Base-by-base conservation (phyloP, 2,329 filamentous ascomycete genomes). In the Ambrosiella beaveri region DNA sequence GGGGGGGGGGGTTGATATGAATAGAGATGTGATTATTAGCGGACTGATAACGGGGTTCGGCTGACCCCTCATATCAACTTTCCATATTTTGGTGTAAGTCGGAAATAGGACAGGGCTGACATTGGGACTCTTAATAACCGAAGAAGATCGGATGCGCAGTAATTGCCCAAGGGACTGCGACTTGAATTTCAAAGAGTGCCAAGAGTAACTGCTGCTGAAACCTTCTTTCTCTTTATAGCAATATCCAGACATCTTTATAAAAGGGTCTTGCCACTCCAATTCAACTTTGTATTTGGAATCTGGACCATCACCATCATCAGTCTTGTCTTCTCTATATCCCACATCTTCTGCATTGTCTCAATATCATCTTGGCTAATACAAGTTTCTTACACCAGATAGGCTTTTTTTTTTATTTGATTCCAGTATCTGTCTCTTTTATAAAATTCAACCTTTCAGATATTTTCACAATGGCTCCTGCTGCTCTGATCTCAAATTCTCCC, bases 381-480 rank as follows among this genome's bases (percentile, higher is more conserved):
- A 27, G 27, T 27, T 4, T 27, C 27, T 27, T 27, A 27, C 27
- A 27, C 27, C 3, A 4, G 3, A 27, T 27, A 27, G 3, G 27
- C 27, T 3, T 27, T 27, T 27, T 27, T 27, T 27, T 27, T 27
- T 35, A 27, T 47, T 44, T 4, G 53, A 2, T 15, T 40, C 36
- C 6, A 2, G 17, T 47, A 39, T 47, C 47, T 41, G 13, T 44
- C 17, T 44, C n/a, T 41, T 12, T 41, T 41, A 12, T n/a, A 12
- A 1, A 41, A 41, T n/a, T 54, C 56, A 61, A 50, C 53, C 38
- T 27, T 15, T 36, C n/a, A 52, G 1, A 13, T 62, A 63, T 60
- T 61, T 65, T 69, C 64, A 69, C 64, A 68, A 82, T 83, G 80
- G 75, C 78, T 63, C 80, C 80, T 62, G 80, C 78, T 63, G 78